Evolutionary conservation across 345 rosid species (phyloP).

Genomic region (Citrus unshiu): DNA sequence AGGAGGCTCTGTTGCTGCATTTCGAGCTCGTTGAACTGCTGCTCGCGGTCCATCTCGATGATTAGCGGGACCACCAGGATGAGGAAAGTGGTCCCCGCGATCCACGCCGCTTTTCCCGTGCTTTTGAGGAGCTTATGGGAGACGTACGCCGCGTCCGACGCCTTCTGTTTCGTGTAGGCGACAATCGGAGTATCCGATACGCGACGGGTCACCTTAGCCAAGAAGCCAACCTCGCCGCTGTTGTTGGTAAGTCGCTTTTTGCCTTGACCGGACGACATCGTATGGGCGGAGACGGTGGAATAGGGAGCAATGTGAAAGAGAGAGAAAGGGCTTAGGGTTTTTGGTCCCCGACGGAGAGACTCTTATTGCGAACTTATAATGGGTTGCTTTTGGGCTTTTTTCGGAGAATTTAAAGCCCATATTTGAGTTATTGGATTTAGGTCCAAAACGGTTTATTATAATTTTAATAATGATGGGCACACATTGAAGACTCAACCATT

Average conservation of each 20-base stretch:
- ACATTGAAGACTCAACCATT: background rate
- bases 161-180: constrained; percentile 37
- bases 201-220: constrained; percentile 17
- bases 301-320: background rate
- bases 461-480: too few relatives aligned
- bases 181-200: constrained; percentile 26
- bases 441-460: background rate
- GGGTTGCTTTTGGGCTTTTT: background rate
- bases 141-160: constrained; percentile 44
- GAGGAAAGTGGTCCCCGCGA: constrained; percentile 66
- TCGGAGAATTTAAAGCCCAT: background rate
- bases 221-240: constrained; percentile 12
- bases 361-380: too few relatives aligned
- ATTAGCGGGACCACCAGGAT: constrained; percentile 66
- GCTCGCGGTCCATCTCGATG: constrained; percentile 76
- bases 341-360: background rate
- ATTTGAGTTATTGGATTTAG: background rate
- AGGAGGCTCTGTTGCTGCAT: constrained; percentile 71
- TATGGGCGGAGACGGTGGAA: background rate
- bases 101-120: constrained; percentile 92
- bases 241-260: constrained; percentile 8
- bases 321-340: constrained; percentile 5
- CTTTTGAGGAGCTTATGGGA: constrained; percentile 56
- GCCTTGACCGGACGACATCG: constrained; percentile 20
- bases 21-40: constrained; percentile 54